Conservation (phyloP, 2,329 filamentous ascomycete genomes). For the Fusarium sulawesiense region DNA sequence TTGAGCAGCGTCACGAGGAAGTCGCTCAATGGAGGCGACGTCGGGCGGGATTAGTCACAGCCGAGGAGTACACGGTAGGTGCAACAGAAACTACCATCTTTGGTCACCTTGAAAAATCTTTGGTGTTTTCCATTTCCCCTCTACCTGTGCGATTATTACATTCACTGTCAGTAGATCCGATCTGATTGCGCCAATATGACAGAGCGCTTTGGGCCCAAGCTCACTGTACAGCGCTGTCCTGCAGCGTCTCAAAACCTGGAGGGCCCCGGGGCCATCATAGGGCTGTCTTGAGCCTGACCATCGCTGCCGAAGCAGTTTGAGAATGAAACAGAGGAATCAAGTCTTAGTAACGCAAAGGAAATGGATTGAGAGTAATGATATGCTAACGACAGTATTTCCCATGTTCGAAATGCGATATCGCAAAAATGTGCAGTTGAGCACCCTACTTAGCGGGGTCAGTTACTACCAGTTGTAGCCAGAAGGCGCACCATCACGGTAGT, state of each 20-base stretch:
- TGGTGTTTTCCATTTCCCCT: neutral
- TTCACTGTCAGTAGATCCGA: no score
- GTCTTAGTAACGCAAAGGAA: no score
- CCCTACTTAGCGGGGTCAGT: neutral
- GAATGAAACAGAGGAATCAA: neutral
- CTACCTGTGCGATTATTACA: no score
- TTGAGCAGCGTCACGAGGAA: slow-evolving; percentile 22
- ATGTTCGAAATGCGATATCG: neutral
- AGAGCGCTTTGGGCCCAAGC: neutral
- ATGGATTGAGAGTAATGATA: neutral
- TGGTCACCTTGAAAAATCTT: neutral
- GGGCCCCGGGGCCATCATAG: neutral
- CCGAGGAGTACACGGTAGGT: neutral
- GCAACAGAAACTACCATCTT: neutral
- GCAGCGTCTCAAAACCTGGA: neutral
- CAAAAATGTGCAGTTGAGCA: neutral
- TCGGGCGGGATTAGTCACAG: slow-evolving; percentile 36
- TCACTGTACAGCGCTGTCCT: neutral
- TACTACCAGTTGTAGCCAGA: neutral
- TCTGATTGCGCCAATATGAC: neutral
- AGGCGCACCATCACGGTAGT: neutral
- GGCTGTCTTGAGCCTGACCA: neutral
- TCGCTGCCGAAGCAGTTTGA: neutral
- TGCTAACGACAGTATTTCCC: neutral
- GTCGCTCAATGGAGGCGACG: slow-evolving; percentile 4